Conservation (phyloP, 2,329 filamentous ascomycete species). For the Aspergillus puulaauensis region DNA sequence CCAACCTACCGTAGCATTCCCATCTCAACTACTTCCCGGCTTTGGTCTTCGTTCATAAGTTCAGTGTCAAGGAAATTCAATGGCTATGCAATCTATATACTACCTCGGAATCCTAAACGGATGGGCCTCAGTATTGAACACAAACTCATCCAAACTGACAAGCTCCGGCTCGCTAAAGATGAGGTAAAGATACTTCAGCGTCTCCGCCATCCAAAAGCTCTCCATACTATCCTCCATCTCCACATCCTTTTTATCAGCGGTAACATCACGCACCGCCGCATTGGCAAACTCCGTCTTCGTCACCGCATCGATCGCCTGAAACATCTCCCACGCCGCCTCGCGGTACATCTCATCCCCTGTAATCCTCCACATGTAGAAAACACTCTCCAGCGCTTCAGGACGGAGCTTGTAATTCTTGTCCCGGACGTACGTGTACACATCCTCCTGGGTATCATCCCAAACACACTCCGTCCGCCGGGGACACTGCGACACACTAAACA, state of each 20-base stretch:
- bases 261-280: slow-evolving; percentile 40
- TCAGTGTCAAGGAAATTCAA: too few relatives aligned
- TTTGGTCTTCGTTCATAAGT: too few relatives aligned
- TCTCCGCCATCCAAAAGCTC: slow-evolving; percentile 40
- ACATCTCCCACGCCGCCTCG: slow-evolving; percentile 46
- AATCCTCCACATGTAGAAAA: slow-evolving; percentile 57
- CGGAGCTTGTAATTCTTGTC: slow-evolving; percentile 14
- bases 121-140: slow-evolving; percentile 13
- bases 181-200: slow-evolving; percentile 38
- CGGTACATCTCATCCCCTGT: slow-evolving; percentile 50
- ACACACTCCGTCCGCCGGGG: slow-evolving; percentile 41
- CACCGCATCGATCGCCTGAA: slow-evolving; percentile 38
- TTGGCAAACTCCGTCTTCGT: slow-evolving; percentile 38
- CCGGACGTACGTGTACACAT: slow-evolving; percentile 2
- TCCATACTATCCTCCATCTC: slow-evolving; percentile 31
- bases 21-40: too few relatives aligned
- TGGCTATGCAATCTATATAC: too few relatives aligned
- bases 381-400: slow-evolving; percentile 56
- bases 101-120: slow-evolving; percentile 2
- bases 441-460: background rate
- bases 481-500: slow-evolving; percentile 52
- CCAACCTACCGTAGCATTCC: too few relatives aligned
- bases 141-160: slow-evolving; percentile 36
- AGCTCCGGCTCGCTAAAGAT: slow-evolving; percentile 31
- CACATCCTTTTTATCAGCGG: slow-evolving; percentile 6